Evolutionary conservation across 1,284 basidiomycete species (phyloP), one percentile per base, ranked within the genome.

Genomic region (Microbotryum lychnidis-dioicae): DNA sequence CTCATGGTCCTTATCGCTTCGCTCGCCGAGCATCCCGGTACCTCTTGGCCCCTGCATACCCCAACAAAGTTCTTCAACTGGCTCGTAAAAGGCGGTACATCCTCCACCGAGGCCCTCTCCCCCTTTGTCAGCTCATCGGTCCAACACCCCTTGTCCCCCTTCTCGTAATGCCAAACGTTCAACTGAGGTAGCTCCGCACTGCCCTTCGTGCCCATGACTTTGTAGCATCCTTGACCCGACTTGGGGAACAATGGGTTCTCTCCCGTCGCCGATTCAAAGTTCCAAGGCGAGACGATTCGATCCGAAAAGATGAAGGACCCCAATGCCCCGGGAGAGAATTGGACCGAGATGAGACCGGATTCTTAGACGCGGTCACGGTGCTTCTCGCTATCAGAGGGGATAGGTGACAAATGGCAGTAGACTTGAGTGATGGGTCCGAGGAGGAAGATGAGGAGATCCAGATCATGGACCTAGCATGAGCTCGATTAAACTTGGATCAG

Each of bases 251-350:
- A n/a, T 21, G 70, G 67, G 54, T 70, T 71, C 46, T 71, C 70
- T 21, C 68, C 70, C 1, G 70, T 70, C 4, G 69, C 67, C 5
- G 42, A 20, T 52, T 69, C 70, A 29, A 68, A 69, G 23, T 56
- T 62, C 50, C 50, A 66, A 7, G 70, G 67, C 4, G 67, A 64
- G 4, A 64, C 54, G 18, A 58, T 64, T 42, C 50, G 64, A 63
- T 70, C 70, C 29, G 65, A 68, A 47, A 71, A 70, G 49, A 70
- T 21, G 54, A 69, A 69, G 2, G 69, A 65, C 14, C 69, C 70
- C 31, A 71, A 65, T 0, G 60, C 54, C 1, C 69, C 70, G 20
- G 45, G 45, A 8, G 46, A 59, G 56, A 71, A 70, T 14, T 55
- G 50, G 44, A 71, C 37, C 8, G 68, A 67, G 52, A 58, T 27